Evolutionary conservation across 2,329 filamentous ascomycete genomes (phyloP).

Genomic region (Penicillium frequentans): DNA sequence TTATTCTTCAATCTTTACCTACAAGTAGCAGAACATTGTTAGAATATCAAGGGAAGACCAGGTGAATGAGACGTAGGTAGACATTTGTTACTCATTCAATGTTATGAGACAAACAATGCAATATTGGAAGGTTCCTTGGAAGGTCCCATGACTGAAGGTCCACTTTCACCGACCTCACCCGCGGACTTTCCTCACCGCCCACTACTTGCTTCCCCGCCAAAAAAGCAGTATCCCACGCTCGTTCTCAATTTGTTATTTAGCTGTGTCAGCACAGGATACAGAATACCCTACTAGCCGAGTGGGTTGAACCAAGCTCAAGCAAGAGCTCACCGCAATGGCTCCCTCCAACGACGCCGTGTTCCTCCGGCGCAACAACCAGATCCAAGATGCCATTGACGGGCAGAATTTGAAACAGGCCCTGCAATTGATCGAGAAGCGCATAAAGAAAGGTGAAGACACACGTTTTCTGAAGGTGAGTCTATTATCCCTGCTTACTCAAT

Average conservation of each 20-base stretch:
- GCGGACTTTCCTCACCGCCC: slow-evolving; percentile 15
- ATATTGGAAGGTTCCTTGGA: no score
- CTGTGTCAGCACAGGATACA: slow-evolving; percentile 30
- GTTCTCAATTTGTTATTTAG: slow-evolving; percentile 12
- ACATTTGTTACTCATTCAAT: no score
- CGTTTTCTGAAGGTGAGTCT: slow-evolving; percentile 39
- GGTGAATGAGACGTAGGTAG: no score
- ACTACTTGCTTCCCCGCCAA: slow-evolving; percentile 21
- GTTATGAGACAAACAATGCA: no score
- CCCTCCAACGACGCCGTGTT: slow-evolving; percentile 41
- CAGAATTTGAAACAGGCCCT: slow-evolving; percentile 52
- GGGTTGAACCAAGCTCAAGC: not conserved
- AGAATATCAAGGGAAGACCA: no score
- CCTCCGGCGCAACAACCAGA: slow-evolving; percentile 49
- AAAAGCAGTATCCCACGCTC: slow-evolving; percentile 5
- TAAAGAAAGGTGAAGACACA: slow-evolving; percentile 56
- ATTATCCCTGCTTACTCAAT: not conserved
- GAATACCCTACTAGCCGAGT: not conserved
- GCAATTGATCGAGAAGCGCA: slow-evolving; percentile 52
- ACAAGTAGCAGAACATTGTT: no score
- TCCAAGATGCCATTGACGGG: slow-evolving; percentile 50
- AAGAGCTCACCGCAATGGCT: slow-evolving; percentile 26
- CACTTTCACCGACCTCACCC: not conserved
- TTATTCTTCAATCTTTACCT: no score
- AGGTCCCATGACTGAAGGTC: no score